A percentile compares a stretch with the other conserved stretches of the same genome.
phyloP scores from a whole-genome alignment of 306 rosid genomes.

The Senna siamea region DNA sequence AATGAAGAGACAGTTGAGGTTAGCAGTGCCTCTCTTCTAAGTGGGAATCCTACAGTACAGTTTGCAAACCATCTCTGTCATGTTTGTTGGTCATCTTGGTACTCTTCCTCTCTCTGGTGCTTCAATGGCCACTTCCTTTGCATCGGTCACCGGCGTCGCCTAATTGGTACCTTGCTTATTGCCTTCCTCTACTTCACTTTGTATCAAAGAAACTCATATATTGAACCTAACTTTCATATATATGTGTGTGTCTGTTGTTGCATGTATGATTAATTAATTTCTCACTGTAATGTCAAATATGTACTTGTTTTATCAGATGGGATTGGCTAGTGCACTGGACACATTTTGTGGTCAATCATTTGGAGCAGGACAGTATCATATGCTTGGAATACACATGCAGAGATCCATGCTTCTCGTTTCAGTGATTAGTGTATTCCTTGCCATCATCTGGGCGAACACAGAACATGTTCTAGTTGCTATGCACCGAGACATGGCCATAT shows the following conservation, averaged over 20 bases:
- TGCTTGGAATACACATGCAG: constrained; percentile 71
- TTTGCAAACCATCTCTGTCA: constrained; percentile 37
- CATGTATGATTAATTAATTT: background rate
- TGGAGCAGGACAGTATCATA: constrained; percentile 65
- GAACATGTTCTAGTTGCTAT: constrained; percentile 39
- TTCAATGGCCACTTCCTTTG: constrained; percentile 50
- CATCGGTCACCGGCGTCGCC: constrained; percentile 41
- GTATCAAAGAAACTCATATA: too few relatives aligned
- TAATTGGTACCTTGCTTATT: constrained; percentile 32
- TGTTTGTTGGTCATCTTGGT: constrained; percentile 44
- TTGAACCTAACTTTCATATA: too few relatives aligned
- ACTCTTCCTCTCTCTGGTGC: constrained; percentile 42
- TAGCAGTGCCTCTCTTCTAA: constrained; percentile 38
- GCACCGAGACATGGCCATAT: constrained; percentile 46
- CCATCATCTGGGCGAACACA: constrained; percentile 60
- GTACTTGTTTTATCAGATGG: constrained; percentile 42
- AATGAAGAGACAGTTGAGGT: constrained; percentile 35
- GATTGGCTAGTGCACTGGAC: constrained; percentile 64
- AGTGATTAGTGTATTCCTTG: constrained; percentile 48
- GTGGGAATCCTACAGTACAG: constrained; percentile 35
- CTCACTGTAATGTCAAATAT: background rate
- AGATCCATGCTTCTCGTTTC: constrained; percentile 58
- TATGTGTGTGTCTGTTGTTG: background rate
- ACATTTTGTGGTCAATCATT: constrained; percentile 67
- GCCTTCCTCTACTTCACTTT: background rate